Percentiles rank a stretch among this genome's conserved stretches.
These are phyloP conservation scores for Murraya paniculata DNA, from an alignment of 345 rosid species.

Conservation along the genomic window DNA sequence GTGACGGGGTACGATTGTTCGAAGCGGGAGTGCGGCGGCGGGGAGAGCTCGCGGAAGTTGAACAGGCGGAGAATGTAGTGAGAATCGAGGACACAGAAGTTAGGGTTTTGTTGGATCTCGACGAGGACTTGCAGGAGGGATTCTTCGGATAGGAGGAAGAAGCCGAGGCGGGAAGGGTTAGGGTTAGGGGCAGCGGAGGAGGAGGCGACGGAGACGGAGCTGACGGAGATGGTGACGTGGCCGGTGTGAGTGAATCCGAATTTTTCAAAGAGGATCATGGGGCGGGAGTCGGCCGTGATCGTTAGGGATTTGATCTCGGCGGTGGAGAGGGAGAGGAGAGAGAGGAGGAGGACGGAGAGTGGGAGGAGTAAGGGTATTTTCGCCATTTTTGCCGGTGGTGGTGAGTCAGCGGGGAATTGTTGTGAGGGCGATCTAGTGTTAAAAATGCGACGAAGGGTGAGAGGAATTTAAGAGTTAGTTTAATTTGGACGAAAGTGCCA, in stretches of 20 bases:
- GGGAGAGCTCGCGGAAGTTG: slow-evolving; percentile 80
- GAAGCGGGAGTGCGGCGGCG: slow-evolving; percentile 67
- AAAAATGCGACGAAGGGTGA: not conserved
- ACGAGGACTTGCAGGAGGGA: slow-evolving; percentile 74
- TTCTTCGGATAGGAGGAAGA: slow-evolving; percentile 93
- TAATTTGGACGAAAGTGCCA: not conserved
- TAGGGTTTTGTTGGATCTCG: slow-evolving; percentile 76
- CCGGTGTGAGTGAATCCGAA: slow-evolving; percentile 92
- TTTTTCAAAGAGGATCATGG: slow-evolving; percentile 94
- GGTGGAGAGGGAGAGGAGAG: slow-evolving; percentile 30
- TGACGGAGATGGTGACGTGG: slow-evolving; percentile 58
- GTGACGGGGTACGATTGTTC: slow-evolving; percentile 57
- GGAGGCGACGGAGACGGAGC: slow-evolving; percentile 63
- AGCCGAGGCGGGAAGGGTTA: slow-evolving; percentile 68
- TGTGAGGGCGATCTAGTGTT: not conserved
- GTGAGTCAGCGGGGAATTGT: not conserved
- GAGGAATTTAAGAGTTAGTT: not conserved
- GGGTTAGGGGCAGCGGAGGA: slow-evolving; percentile 45
- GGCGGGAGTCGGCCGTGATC: slow-evolving; percentile 64
- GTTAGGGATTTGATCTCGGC: slow-evolving; percentile 73
- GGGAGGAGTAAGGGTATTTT: slow-evolving; percentile 26
- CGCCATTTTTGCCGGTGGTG: slow-evolving; percentile 31
- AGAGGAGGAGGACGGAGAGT: slow-evolving; percentile 30
- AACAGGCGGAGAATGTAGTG: slow-evolving; percentile 53
- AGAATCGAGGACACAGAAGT: slow-evolving; percentile 88